Evolutionary conservation across 1,284 basidiomycete species (phyloP), one percentile per base, ranked within the genome.

Genomic region (Apiotrichum brassicae): DNA sequence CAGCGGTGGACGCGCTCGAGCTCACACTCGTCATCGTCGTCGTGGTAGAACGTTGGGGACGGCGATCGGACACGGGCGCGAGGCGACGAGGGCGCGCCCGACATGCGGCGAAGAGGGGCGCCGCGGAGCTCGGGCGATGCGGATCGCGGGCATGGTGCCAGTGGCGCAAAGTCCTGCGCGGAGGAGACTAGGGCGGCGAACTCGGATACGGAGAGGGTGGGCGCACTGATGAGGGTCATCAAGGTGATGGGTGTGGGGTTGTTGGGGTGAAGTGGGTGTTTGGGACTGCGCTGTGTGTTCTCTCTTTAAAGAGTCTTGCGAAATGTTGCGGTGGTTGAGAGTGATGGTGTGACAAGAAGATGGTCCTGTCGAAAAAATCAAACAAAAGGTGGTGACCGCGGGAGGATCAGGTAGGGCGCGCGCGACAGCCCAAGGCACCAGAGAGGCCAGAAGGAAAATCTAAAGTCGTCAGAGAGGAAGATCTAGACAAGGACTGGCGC

Each of bases 191-290:
- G 20, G 14, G 35, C 41, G 30, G 42, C 42, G 16, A 52, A 52
- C 4, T 47, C 46, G 36, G 41, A 32, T 22, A 46, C 42, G 18
- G 45, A 47, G 6, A 52, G 41, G 11, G 50, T 52, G 8, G 50
- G 40, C n/a, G 47, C 36, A 7, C 41, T 34, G 7, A 42, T 37
- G 39, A 40, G 43, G 5, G 40, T 25, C 44, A 51, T 51, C 28
- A 7, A 43, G 18, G 33, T 13, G 33, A n/a, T 34, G 9, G 33
- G 13, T 34, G 33, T 30, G 28, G 28, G 8, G 28, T 30, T 30
- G 28, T 8, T 39, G 38, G 30, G 9, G 28, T 14, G 32, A n/a
- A n/a, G n/a, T n/a, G n/a, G n/a, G n/a, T n/a, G n/a, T n/a, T n/a
- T n/a, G n/a, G n/a, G n/a, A n/a, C n/a, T n/a, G n/a, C n/a, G n/a